Percentiles rank a stretch among this genome's conserved stretches.
phyloP scores from a whole-genome alignment of 148 eudicot species.

The Camellia japonica region DNA sequence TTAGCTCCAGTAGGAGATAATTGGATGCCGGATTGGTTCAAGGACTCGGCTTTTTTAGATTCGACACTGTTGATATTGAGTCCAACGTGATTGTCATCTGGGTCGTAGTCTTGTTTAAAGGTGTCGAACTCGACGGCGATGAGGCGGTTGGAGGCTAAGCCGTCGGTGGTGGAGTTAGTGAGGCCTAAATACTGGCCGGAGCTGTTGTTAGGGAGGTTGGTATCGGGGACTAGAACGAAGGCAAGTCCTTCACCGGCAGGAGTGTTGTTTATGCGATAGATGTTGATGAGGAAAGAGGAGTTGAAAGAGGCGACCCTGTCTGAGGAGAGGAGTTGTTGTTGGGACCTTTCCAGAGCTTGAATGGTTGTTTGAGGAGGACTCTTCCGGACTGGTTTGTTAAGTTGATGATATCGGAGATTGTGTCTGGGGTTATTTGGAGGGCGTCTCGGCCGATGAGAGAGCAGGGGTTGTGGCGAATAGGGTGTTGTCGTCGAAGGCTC shows the following conservation, averaged over 20 bases:
- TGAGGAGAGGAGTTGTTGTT: background rate
- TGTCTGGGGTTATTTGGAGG: slow-evolving; percentile 78
- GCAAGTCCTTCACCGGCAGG: slow-evolving; percentile 65
- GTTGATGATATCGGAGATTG: slow-evolving; percentile 25
- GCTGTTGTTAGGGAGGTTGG: slow-evolving; percentile 40
- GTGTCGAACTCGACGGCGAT: slow-evolving; percentile 85
- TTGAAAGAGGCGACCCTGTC: slow-evolving; percentile 53
- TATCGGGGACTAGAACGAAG: slow-evolving; percentile 54
- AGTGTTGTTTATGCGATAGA: slow-evolving; percentile 16
- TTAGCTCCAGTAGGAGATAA: slow-evolving; percentile 34
- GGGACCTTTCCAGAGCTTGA: slow-evolving; percentile 50
- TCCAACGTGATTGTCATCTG: slow-evolving; percentile 72
- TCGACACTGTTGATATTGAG: slow-evolving; percentile 49
- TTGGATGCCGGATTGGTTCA: slow-evolving; percentile 35
- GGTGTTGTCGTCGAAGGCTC: slow-evolving; percentile 29
- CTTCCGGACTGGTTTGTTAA: slow-evolving; percentile 46
- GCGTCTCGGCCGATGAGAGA: slow-evolving; percentile 41
- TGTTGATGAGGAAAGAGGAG: slow-evolving; percentile 55
- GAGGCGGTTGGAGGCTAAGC: slow-evolving; percentile 30
- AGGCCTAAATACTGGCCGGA: slow-evolving; percentile 57
- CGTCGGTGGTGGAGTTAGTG: slow-evolving; percentile 56
- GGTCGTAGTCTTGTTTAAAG: slow-evolving; percentile 50
- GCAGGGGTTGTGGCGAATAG: slow-evolving; percentile 29
- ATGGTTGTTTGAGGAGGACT: slow-evolving; percentile 25
- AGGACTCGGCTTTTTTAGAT: slow-evolving; percentile 32